These are phyloP conservation scores for Sextonia rubra DNA, from an alignment of 164 flowering plant species.

Conservation along the genomic window DNA sequence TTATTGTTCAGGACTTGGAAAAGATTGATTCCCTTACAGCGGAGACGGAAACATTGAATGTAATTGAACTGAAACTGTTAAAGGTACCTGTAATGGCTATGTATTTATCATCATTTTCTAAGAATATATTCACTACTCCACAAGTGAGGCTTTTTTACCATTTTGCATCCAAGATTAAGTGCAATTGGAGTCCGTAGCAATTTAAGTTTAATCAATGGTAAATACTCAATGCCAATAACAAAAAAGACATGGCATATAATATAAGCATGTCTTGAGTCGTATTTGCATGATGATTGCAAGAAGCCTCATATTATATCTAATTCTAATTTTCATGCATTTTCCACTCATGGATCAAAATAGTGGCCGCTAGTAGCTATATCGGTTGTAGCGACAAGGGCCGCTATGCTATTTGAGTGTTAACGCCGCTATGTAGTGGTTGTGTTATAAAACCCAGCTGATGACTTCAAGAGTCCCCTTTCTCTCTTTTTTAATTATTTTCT, in stretches of 20 bases:
- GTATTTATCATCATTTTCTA: not conserved
- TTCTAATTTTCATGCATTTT: no score
- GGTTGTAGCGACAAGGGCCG: no score
- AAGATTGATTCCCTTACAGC: constrained; percentile 46
- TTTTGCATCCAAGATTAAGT: not conserved
- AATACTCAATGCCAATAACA: not conserved
- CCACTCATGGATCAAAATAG: no score
- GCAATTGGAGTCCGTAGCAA: not conserved
- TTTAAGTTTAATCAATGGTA: not conserved
- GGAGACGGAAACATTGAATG: constrained; percentile 73
- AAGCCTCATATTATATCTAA: not conserved
- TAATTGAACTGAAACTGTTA: constrained; percentile 20
- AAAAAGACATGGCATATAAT: not conserved
- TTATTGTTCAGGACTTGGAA: constrained; percentile 45
- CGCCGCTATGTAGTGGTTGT: no score
- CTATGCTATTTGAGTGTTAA: no score
- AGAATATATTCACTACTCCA: not conserved
- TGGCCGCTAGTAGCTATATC: no score
- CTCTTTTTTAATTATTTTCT: no score
- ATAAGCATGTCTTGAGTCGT: not conserved
- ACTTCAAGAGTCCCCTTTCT: no score
- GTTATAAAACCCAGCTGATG: no score
- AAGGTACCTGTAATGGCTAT: not conserved
- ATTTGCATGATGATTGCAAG: not conserved
- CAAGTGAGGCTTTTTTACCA: not conserved